Evolutionary conservation across 192 early-diverging fungal genomes (phyloP).

Genomic region (Oehlia diaphana): DNA sequence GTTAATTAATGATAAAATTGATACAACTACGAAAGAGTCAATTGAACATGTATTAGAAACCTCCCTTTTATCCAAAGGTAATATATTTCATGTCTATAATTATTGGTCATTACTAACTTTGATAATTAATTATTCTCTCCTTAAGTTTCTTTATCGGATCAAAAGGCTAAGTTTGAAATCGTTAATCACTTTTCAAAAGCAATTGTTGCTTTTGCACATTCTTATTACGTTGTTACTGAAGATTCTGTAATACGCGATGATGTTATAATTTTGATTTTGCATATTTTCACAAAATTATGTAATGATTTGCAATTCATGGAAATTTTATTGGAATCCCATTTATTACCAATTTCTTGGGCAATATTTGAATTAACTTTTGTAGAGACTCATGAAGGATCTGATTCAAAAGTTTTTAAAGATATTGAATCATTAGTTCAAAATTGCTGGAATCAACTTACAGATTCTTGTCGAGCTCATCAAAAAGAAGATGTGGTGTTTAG

Average conservation of each 20-base stretch:
- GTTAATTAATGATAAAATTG: background rate
- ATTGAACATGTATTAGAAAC: background rate
- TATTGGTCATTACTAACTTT: background rate
- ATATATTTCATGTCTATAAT: background rate
- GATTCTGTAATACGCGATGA: background rate
- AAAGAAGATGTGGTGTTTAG: background rate
- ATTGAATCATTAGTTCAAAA: background rate
- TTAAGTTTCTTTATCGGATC: background rate
- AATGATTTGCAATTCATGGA: background rate
- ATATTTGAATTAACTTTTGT: slow-evolving; percentile 26
- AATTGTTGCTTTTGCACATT: background rate
- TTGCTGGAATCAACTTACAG: background rate
- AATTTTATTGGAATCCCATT: slow-evolving; percentile 18
- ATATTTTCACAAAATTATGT: slow-evolving; percentile 9
- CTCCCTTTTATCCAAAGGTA: slow-evolving; percentile 13
- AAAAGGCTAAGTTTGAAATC: background rate
- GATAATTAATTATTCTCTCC: background rate
- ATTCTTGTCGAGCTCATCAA: background rate
- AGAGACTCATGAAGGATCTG: background rate
- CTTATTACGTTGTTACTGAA: background rate
- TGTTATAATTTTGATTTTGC: background rate
- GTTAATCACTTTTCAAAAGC: background rate
- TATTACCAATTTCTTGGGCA: background rate
- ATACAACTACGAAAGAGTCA: background rate
- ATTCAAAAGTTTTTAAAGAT: slow-evolving; percentile 11